Conservation (phyloP, 257 asterid genomes). For the Salvia hispanica region DNA sequence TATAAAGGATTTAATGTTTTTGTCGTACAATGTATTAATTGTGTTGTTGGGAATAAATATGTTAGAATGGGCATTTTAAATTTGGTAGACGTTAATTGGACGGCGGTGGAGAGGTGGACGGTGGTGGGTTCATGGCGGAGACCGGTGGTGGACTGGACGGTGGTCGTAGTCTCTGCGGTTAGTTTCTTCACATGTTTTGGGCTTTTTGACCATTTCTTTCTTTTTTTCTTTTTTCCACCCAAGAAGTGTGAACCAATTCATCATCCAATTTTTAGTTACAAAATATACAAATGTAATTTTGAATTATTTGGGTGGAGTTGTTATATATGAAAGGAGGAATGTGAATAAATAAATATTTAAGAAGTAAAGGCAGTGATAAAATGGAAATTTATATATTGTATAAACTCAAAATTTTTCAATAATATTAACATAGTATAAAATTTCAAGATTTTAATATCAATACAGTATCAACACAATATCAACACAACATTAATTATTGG, state of each 20-base stretch:
- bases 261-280: background rate
- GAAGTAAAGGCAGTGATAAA: no score
- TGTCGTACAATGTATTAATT: no score
- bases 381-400: no score
- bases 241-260: background rate
- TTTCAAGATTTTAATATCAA: no score
- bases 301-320: no score
- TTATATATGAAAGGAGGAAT: no score
- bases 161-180: slow-evolving; percentile 35
- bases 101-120: slow-evolving; percentile 39
- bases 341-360: no score
- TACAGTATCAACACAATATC: no score
- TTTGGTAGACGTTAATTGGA: background rate
- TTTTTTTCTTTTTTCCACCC: background rate
- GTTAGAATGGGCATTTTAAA: background rate
- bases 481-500: no score
- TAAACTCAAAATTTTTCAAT: no score
- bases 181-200: slow-evolving; percentile 36
- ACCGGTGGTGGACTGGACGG: slow-evolving; percentile 49
- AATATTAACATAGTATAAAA: no score
- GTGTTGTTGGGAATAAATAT: background rate
- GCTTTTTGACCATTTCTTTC: slow-evolving; percentile 1
- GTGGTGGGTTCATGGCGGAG: slow-evolving; percentile 35
- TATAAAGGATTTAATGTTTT: no score
- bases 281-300: background rate